Conservation (phyloP, 768 basidiomycete species). For the Tremella fuciformis region DNA sequence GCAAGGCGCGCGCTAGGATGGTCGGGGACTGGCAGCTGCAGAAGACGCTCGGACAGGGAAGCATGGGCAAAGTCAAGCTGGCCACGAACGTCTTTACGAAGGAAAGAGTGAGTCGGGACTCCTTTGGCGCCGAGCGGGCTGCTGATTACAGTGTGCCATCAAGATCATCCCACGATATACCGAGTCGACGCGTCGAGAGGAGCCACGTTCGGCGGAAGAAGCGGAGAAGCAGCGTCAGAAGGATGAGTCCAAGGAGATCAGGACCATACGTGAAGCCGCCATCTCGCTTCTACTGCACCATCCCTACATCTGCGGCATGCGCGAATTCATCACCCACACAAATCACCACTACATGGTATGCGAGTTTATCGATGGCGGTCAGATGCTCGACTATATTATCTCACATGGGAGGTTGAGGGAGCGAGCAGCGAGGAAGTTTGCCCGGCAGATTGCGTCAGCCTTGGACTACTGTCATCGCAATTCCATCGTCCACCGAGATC, state of each 20-base stretch:
- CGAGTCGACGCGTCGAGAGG: conserved; percentile 57
- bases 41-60: conserved; percentile 94
- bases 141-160: conserved; percentile 73
- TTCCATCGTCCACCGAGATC: conserved; percentile 92
- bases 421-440: conserved; percentile 94
- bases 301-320: conserved; percentile 99
- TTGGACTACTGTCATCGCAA: conserved; percentile 96
- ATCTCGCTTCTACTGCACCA: conserved; percentile 94
- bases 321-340: conserved; percentile 94
- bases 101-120: conserved; percentile 73
- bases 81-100: conserved; percentile 82
- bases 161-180: conserved; percentile 91
- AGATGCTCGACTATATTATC: conserved; percentile 99
- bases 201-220: conserved; percentile 53
- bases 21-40: conserved; percentile 93
- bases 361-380: conserved; percentile 97
- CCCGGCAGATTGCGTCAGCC: conserved; percentile 92
- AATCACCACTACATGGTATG: conserved; percentile 99
- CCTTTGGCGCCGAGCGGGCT: neutral
- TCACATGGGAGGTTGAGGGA: conserved; percentile 93
- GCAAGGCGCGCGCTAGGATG: conserved; percentile 54
- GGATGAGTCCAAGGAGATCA: conserved; percentile 93
- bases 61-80: conserved; percentile 99
- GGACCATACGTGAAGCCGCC: conserved; percentile 92
- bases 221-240: conserved; percentile 71